Base-by-base conservation (phyloP, 352 stramenopile species). In the Pythium grandisporangium region DNA sequence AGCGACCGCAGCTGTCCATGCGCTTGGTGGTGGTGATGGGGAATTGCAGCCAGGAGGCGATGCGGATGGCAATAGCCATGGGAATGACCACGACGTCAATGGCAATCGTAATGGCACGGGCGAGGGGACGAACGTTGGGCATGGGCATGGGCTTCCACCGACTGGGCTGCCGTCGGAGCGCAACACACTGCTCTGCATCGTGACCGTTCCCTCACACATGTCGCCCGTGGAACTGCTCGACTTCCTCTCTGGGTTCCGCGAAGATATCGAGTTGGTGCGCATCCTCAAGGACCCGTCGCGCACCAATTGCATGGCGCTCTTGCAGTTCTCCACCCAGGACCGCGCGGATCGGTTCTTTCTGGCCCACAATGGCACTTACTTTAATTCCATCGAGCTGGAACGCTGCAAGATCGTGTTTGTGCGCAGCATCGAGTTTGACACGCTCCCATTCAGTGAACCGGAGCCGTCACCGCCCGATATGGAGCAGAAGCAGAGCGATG, bases 381-480 rank as follows among this genome's bases (percentile, higher is more conserved):
- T 95, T 55, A 96, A 93, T 57, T 96, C 84, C 42, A 93, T 96
- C 33, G 83, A 96, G 63, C 79, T 82, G 30, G 78, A 94, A 45
- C 69, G 72, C 6, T 96, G 83, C 60, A 85, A 88, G 38, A 85
- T 95, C 52, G 83, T 95, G 36, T 96, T 96, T 55, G 83, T 96
- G 32, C 61, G 73, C 40, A 84, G 68, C 42, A 89, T 95, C 41
- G 75, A 84, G 60, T 96, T 96, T 48, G 79, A 91, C 53, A 37
- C 61, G 0, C n/a, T n/a, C n/a, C n/a, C n/a, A n/a, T n/a, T n/a
- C n/a, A 48, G 78, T 13, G 51, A 57, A 38, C 42, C 42, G 0
- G 47, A 61, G 27, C 25, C 37, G n/a, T 49, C 53, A 19, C 42
- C 46, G 14, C 24, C 36, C 14, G 37, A 35, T 21, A 19, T 8